Evolutionary conservation across 257 asterid genomes (phyloP).

Genomic region (Rehmannia glutinosa): DNA sequence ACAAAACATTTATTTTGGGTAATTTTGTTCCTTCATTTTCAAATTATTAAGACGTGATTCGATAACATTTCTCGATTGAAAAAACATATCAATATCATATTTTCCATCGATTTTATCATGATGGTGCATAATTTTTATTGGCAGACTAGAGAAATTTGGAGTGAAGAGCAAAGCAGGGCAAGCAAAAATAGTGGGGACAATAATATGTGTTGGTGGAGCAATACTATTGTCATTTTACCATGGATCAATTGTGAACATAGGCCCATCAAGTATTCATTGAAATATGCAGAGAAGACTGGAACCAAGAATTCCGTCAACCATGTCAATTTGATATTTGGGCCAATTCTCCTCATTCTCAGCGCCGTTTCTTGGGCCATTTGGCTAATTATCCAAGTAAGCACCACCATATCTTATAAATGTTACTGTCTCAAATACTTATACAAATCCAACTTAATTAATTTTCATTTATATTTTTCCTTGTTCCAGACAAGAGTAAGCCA

Average conservation of each 20-base stretch:
- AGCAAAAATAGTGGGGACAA: slow-evolving; percentile 68
- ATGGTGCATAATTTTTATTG: neutral
- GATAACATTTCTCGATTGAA: too few species aligned
- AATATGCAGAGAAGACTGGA: slow-evolving; percentile 46
- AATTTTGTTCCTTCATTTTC: too few species aligned
- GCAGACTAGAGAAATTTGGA: slow-evolving; percentile 65
- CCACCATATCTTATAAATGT: neutral
- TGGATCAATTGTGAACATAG: slow-evolving; percentile 46
- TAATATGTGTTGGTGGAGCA: slow-evolving; percentile 76
- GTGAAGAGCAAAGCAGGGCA: slow-evolving; percentile 56
- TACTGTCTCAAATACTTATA: neutral
- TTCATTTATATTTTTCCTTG: neutral
- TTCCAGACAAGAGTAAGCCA: slow-evolving; percentile 57
- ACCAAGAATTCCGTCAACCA: slow-evolving; percentile 33
- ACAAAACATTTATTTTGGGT: too few species aligned
- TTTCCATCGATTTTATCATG: neutral
- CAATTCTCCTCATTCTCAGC: slow-evolving; percentile 64
- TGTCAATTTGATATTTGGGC: slow-evolving; percentile 48
- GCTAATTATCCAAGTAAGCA: slow-evolving; percentile 68
- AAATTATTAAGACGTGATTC: too few species aligned
- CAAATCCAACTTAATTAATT: too few species aligned
- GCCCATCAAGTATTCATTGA: slow-evolving; percentile 59
- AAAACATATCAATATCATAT: too few species aligned
- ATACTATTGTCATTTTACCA: slow-evolving; percentile 63
- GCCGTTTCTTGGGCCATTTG: slow-evolving; percentile 79